Evolutionary conservation across 257 asterid genomes (phyloP).

Genomic region (Gentiana straminea): DNA sequence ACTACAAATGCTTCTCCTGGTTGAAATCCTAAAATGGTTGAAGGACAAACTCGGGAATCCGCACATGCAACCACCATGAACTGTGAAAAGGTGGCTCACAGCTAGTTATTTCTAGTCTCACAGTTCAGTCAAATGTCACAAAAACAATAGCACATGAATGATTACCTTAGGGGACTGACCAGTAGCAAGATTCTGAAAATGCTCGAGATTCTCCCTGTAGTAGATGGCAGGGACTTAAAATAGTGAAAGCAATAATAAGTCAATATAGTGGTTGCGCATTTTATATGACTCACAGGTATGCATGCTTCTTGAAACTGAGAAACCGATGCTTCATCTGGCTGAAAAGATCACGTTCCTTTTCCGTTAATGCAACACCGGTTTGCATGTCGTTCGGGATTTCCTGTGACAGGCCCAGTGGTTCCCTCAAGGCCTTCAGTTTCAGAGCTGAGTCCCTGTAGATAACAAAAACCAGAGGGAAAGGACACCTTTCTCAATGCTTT

Average conservation of each 20-base stretch:
- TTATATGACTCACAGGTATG: constrained; percentile 53
- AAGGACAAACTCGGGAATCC: constrained; percentile 94
- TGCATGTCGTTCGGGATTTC: constrained; percentile 30
- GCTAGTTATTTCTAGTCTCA: background rate
- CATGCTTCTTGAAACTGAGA: constrained; percentile 69
- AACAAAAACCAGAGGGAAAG: constrained; percentile 11
- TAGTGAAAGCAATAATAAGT: background rate
- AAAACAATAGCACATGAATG: background rate
- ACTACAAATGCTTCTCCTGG: constrained; percentile 94
- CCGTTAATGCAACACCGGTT: constrained; percentile 20
- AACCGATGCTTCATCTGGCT: constrained; percentile 60
- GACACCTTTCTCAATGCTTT: constrained; percentile 8
- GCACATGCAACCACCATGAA: constrained; percentile 98
- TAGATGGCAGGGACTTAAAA: constrained; percentile 1
- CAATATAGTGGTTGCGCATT: background rate
- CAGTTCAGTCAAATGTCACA: background rate
- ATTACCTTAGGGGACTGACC: constrained; percentile 79
- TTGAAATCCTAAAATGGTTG: constrained; percentile 80
- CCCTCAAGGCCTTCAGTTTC: constrained; percentile 42
- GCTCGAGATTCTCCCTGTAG: constrained; percentile 60
- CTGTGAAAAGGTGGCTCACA: constrained; percentile 41
- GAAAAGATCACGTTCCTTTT: constrained; percentile 38
- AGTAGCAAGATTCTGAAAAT: constrained; percentile 55
- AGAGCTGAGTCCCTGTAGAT: constrained; percentile 32
- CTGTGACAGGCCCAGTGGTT: constrained; percentile 37